Conservation (phyloP, 2,329 filamentous ascomycete genomes). For the Scytalidium lignicola region DNA sequence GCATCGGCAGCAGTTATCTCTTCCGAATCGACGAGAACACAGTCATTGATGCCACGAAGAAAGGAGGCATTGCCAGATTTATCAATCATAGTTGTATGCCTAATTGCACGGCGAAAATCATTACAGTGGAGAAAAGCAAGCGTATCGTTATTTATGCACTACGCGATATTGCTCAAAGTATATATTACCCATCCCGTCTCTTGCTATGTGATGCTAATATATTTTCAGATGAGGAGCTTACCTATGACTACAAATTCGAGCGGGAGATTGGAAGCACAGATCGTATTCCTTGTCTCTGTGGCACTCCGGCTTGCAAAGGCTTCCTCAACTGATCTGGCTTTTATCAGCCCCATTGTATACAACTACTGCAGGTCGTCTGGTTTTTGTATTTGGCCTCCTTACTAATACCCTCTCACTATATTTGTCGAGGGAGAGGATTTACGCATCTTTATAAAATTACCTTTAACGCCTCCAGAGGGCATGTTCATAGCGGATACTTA, state of each 20-base stretch:
- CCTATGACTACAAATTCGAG: conserved; percentile 99
- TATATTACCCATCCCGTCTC: conserved; percentile 35
- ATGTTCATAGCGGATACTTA: background rate
- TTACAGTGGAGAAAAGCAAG: conserved; percentile 96
- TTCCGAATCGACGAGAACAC: conserved; percentile 98
- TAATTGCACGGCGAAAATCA: conserved; percentile 98
- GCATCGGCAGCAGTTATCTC: conserved; percentile 93
- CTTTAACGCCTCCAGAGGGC: background rate
- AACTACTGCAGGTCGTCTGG: background rate
- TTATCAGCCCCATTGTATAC: background rate
- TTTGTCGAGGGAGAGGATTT: background rate
- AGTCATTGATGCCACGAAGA: conserved; percentile 96
- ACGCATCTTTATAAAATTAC: background rate
- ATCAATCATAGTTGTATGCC: conserved; percentile 99
- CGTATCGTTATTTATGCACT: conserved; percentile 98
- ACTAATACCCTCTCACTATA: background rate
- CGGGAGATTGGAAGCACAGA: conserved; percentile 92
- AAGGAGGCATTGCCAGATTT: conserved; percentile 94
- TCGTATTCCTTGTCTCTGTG: conserved; percentile 94
- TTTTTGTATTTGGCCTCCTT: background rate
- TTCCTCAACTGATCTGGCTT: conserved; percentile 78
- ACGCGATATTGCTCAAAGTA: conserved; percentile 91
- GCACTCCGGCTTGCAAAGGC: conserved; percentile 93
- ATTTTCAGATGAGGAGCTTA: conserved; percentile 84
- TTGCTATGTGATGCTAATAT: conserved; percentile 12